Percentiles rank a stretch among this genome's conserved stretches.
Evolutionary conservation across 805 yeast species (phyloP).

Genomic region (Candida ortonii): DNA sequence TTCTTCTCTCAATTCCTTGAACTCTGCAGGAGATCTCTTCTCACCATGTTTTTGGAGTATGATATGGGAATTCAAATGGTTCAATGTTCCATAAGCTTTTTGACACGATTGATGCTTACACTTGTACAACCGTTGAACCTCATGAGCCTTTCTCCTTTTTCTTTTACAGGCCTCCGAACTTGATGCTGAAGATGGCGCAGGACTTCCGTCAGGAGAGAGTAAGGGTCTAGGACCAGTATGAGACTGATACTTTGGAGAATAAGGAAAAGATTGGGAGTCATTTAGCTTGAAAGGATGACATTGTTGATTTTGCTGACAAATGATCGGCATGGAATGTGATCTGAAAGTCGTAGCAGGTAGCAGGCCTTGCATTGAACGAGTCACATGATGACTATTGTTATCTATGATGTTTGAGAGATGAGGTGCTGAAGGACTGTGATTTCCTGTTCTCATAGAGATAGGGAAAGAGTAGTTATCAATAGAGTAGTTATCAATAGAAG

Average conservation of each 20-base stretch:
- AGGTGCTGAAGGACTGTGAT: conserved; percentile 6
- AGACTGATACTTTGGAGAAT: conserved; percentile 5
- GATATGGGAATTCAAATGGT: conserved; percentile 58
- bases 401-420: conserved; percentile 8
- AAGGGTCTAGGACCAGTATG: background rate
- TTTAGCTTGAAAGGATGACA: conserved; percentile 3
- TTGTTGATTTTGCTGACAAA: conserved; percentile 6
- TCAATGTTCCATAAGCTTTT: conserved; percentile 58
- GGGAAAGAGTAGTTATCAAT: too few relatives aligned
- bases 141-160: conserved; percentile 52
- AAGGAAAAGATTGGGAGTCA: conserved; percentile 8
- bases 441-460: too few relatives aligned
- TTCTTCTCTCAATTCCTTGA: conserved; percentile 45
- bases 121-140: conserved; percentile 51
- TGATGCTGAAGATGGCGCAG: conserved; percentile 3
- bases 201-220: conserved; percentile 5
- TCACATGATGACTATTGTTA: conserved; percentile 1
- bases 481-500: too few relatives aligned
- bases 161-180: conserved; percentile 33
- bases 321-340: conserved; percentile 10
- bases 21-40: conserved; percentile 54
- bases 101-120: conserved; percentile 47
- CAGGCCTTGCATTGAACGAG: conserved; percentile 7
- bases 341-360: conserved; percentile 11
- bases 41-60: conserved; percentile 51